Conservation (phyloP, 2,329 filamentous ascomycete species). For the Decorospora gaudefroyi region DNA sequence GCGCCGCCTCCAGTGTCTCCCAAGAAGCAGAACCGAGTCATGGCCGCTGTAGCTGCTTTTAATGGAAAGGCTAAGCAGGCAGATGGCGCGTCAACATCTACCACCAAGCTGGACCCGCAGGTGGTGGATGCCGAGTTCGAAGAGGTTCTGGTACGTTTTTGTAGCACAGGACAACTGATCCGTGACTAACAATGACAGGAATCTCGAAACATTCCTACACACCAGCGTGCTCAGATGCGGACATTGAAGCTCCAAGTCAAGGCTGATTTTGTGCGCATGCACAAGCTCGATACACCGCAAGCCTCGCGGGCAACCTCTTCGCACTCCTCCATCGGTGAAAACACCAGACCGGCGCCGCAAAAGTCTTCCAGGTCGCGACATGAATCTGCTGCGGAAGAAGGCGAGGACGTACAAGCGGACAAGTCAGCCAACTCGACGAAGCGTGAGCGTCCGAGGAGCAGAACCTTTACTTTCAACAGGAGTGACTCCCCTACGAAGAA, state of each 20-base stretch:
- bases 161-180: constrained; percentile 16
- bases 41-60: constrained; percentile 67
- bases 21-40: constrained; percentile 59
- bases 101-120: constrained; percentile 55
- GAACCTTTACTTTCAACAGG: constrained; percentile 78
- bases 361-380: constrained; percentile 43
- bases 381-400: constrained; percentile 33
- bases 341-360: constrained; percentile 53
- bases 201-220: constrained; percentile 88
- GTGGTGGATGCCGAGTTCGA: constrained; percentile 67
- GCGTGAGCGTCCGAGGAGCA: constrained; percentile 63
- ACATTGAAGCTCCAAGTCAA: constrained; percentile 88
- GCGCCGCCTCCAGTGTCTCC: constrained; percentile 22
- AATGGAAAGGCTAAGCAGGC: constrained; percentile 57
- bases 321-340: constrained; percentile 46
- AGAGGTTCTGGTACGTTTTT: constrained; percentile 59
- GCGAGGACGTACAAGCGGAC: constrained; percentile 10
- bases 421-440: constrained; percentile 45
- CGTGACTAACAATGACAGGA: constrained; percentile 62
- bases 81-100: constrained; percentile 34
- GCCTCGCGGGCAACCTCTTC: constrained; percentile 54
- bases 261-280: constrained; percentile 90
- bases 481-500: constrained; percentile 77
- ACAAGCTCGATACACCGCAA: constrained; percentile 66
- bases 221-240: constrained; percentile 93